Evolutionary conservation across 1,284 basidiomycete genomes (phyloP).

Genomic region (Apiotrichum montevideense): DNA sequence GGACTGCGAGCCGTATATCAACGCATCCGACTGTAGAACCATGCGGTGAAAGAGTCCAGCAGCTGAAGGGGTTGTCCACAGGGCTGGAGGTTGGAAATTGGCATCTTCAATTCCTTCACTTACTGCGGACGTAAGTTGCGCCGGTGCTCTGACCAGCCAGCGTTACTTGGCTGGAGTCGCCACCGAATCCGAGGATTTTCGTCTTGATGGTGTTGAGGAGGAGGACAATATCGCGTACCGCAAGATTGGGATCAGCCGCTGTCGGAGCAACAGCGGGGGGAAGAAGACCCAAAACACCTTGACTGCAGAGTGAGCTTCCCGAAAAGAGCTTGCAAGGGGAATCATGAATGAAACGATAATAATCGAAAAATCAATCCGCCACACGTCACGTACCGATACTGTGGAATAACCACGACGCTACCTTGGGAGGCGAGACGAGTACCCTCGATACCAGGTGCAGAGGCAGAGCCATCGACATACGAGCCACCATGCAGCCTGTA

Average conservation of each 20-base stretch:
- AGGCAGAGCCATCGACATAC: constrained; percentile 63
- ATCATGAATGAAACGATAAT: neutral
- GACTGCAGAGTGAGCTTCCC: constrained; percentile 50
- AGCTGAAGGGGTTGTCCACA: constrained; percentile 63
- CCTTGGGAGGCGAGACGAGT: constrained; percentile 65
- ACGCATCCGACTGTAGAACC: constrained; percentile 77
- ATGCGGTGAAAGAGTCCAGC: constrained; percentile 62
- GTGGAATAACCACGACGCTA: constrained; percentile 72
- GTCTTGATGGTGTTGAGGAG: constrained; percentile 61
- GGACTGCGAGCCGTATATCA: constrained; percentile 52
- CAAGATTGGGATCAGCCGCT: constrained; percentile 61
- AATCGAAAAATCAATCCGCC: constrained; percentile 58
- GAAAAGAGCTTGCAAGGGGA: too few relatives aligned
- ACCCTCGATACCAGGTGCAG: constrained; percentile 69
- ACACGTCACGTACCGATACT: constrained; percentile 43
- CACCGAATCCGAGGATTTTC: constrained; percentile 60
- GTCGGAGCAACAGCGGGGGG: constrained; percentile 49
- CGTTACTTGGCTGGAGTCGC: constrained; percentile 59
- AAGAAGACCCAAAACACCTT: constrained; percentile 72
- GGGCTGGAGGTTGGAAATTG: constrained; percentile 40
- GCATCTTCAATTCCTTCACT: constrained; percentile 22
- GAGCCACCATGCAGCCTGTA: constrained; percentile 84
- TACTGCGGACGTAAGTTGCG: constrained; percentile 64
- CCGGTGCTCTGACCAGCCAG: constrained; percentile 86
- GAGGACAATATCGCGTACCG: constrained; percentile 62